These are phyloP conservation scores for Tarenaya hassleriana DNA, from an alignment of 345 rosid species.

Conservation along the genomic window DNA sequence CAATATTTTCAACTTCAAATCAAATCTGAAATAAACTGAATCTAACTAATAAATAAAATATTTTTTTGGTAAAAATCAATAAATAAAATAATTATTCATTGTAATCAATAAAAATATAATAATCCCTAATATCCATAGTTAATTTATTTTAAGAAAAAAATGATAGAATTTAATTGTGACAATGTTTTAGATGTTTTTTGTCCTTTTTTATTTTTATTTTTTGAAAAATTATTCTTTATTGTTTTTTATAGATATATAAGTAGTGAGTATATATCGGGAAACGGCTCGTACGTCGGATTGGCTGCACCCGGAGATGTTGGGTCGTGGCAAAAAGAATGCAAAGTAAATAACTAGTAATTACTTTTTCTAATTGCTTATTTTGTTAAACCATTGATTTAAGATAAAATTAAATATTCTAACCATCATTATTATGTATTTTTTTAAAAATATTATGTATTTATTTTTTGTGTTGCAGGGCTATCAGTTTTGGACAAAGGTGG, in stretches of 20 bases:
- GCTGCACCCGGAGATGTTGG: slow-evolving; percentile 80
- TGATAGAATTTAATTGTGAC: too few relatives aligned
- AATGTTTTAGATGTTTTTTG: too few relatives aligned
- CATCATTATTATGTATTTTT: neutral
- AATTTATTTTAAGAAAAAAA: too few relatives aligned
- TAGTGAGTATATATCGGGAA: slow-evolving; percentile 32
- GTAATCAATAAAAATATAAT: slow-evolving; percentile 72
- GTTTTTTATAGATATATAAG: slow-evolving; percentile 36
- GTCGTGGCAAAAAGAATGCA: slow-evolving; percentile 89
- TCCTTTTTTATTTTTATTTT: neutral
- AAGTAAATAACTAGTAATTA: slow-evolving; percentile 31
- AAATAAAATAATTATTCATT: too few relatives aligned
- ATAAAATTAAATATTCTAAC: too few relatives aligned
- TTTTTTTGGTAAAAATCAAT: too few relatives aligned
- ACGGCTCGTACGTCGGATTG: slow-evolving; percentile 70
- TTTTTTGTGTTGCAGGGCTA: slow-evolving; percentile 47
- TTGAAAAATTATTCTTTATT: slow-evolving; percentile 12
- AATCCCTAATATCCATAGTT: too few relatives aligned
- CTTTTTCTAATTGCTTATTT: too few relatives aligned
- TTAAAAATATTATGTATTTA: neutral
- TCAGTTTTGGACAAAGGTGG: slow-evolving; percentile 78
- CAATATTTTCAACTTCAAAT: too few relatives aligned
- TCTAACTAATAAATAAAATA: too few relatives aligned
- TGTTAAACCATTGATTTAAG: too few relatives aligned
- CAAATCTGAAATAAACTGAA: too few relatives aligned